phyloP scores from a whole-genome alignment of 2,329 filamentous ascomycete genomes.

The Ophiocordyceps camponoti-leonardi region DNA sequence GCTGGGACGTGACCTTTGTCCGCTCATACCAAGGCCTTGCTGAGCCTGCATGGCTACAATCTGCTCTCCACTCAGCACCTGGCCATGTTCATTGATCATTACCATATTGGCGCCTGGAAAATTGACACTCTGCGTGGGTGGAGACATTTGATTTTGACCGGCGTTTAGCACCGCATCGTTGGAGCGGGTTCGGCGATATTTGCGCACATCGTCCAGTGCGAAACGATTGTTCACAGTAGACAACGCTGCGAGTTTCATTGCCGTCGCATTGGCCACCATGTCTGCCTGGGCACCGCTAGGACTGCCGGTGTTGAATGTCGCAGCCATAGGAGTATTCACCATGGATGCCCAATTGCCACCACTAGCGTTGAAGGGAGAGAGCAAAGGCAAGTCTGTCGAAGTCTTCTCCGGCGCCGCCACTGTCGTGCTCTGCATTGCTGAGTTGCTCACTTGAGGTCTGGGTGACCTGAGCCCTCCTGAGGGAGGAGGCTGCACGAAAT shows the following conservation, averaged over 20 bases:
- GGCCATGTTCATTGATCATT: conserved; percentile 89
- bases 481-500: conserved; percentile 72
- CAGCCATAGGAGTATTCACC: conserved; percentile 92
- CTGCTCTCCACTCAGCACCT: conserved; percentile 72
- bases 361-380: conserved; percentile 67
- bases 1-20: conserved; percentile 67
- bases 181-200: conserved; percentile 82
- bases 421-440: conserved; percentile 69
- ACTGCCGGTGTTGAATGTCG: conserved; percentile 51
- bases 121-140: conserved; percentile 42
- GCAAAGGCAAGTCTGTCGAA: conserved; percentile 54
- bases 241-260: conserved; percentile 93
- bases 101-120: conserved; percentile 64
- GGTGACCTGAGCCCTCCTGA: conserved; percentile 65
- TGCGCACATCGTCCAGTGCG: conserved; percentile 88
- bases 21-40: conserved; percentile 39
- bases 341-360: conserved; percentile 97
- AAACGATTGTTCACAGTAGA: conserved; percentile 98
- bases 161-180: conserved; percentile 56
- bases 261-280: conserved; percentile 96
- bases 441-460: conserved; percentile 49
- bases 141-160: conserved; percentile 46
- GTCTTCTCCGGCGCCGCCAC: conserved; percentile 53
- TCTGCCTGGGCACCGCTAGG: conserved; percentile 59
- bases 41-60: conserved; percentile 65